These are phyloP conservation scores for Aureobasidium vineae DNA, from an alignment of 2,329 filamentous ascomycete species.

Conservation along the genomic window DNA sequence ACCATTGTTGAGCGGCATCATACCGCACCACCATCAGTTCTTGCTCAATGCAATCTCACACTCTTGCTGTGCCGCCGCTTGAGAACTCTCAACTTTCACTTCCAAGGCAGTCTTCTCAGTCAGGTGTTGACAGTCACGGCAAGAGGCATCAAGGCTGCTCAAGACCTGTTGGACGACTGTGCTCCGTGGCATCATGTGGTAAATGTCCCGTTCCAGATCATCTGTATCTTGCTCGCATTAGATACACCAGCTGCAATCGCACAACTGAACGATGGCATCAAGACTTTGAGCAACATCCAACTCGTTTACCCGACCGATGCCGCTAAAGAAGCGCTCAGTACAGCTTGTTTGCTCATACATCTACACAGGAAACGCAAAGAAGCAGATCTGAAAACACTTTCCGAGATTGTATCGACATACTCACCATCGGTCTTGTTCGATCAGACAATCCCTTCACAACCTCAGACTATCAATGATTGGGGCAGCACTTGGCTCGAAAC, in stretches of 20 bases:
- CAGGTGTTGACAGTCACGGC: slow-evolving; percentile 50
- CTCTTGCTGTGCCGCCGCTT: slow-evolving; percentile 57
- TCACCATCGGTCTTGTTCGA: slow-evolving; percentile 2
- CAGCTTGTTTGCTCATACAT: slow-evolving; percentile 54
- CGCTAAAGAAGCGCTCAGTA: slow-evolving; percentile 54
- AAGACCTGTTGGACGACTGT: slow-evolving; percentile 46
- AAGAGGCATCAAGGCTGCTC: slow-evolving; percentile 50
- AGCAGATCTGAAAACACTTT: slow-evolving; percentile 43
- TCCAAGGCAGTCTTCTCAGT: slow-evolving; percentile 47
- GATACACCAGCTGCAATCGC: slow-evolving; percentile 52
- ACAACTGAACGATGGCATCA: slow-evolving; percentile 53
- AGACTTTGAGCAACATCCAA: slow-evolving; percentile 37
- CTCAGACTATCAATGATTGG: neutral
- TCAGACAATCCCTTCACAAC: neutral
- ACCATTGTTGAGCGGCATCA: slow-evolving; percentile 46
- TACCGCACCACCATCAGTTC: slow-evolving; percentile 45
- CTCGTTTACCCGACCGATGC: slow-evolving; percentile 36
- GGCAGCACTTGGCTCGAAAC: slow-evolving; percentile 13
- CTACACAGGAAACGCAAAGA: slow-evolving; percentile 55
- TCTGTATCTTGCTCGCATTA: slow-evolving; percentile 57
- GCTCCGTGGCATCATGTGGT: slow-evolving; percentile 60
- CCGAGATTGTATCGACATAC: neutral
- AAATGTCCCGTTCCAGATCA: slow-evolving; percentile 59
- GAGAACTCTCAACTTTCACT: slow-evolving; percentile 50
- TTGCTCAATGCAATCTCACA: slow-evolving; percentile 57